A percentile compares a stretch with the other conserved stretches of the same genome.
These are phyloP conservation scores for Clonostachys solani DNA, from an alignment of 2,329 filamentous ascomycete genomes.

Conservation along the genomic window DNA sequence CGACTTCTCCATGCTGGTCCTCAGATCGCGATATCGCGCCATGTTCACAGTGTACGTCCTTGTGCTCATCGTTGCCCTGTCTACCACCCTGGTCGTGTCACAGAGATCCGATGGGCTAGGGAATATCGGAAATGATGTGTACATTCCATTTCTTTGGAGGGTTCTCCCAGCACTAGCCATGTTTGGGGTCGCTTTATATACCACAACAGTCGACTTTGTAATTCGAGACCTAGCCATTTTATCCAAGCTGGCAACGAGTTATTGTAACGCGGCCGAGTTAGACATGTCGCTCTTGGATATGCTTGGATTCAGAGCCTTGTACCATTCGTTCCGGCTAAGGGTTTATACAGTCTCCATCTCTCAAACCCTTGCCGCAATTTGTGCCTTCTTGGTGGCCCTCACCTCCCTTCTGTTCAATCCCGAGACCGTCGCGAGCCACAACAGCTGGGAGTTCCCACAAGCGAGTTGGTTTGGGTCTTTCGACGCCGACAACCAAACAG, in stretches of 20 bases:
- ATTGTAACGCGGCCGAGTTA: not conserved
- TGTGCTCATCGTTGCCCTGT: not conserved
- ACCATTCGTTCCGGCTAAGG: not conserved
- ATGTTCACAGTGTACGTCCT: not conserved
- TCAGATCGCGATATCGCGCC: not conserved
- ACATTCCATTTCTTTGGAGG: not conserved
- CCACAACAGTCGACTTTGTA: not conserved
- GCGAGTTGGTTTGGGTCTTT: too few species aligned
- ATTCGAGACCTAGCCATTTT: not conserved
- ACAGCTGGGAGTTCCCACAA: too few species aligned
- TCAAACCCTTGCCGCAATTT: not conserved
- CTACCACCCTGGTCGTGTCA: not conserved
- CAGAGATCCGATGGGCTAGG: not conserved
- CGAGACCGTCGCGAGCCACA: too few species aligned
- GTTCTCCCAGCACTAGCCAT: not conserved
- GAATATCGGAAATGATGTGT: not conserved
- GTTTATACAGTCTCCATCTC: not conserved
- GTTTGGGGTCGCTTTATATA: not conserved
- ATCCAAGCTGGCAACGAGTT: not conserved
- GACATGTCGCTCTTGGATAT: not conserved
- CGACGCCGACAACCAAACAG: too few species aligned
- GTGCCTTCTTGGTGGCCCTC: not conserved
- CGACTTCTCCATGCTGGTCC: not conserved
- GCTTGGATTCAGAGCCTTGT: not conserved
- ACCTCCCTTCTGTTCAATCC: too few species aligned